Percentiles rank a stretch among this genome's conserved stretches.
Evolutionary conservation across 225 moss, liverwort and hornwort genomes (phyloP).

Genomic region (Anthoceros angustus): DNA sequence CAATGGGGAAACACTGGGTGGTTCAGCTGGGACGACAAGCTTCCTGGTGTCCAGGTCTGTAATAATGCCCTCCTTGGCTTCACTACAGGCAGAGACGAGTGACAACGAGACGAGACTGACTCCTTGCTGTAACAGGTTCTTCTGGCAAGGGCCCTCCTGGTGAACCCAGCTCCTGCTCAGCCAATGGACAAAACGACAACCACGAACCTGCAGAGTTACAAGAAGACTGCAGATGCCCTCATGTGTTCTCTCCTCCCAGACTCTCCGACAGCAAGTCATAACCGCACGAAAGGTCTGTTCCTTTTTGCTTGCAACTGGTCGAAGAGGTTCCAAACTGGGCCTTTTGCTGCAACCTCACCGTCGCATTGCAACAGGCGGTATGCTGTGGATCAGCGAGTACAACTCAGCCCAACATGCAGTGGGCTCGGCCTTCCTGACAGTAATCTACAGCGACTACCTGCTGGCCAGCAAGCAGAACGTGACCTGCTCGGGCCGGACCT

Average conservation of each 20-base stretch:
- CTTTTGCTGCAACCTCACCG: not conserved
- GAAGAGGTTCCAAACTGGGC: not conserved
- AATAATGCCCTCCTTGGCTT: too few relatives aligned
- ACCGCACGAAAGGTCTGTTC: slow-evolving; percentile 46
- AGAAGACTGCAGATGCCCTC: slow-evolving; percentile 62
- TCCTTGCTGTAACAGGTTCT: slow-evolving; percentile 25
- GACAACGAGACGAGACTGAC: not conserved
- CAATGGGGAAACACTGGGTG: slow-evolving; percentile 28
- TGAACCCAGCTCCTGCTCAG: slow-evolving; percentile 41
- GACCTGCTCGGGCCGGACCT: slow-evolving; percentile 45
- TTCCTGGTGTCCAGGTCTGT: slow-evolving; percentile 38
- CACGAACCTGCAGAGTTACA: slow-evolving; percentile 40
- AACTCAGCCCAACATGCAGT: slow-evolving; percentile 51
- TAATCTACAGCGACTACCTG: slow-evolving; percentile 79
- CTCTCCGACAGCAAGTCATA: slow-evolving; percentile 47
- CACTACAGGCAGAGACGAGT: not conserved
- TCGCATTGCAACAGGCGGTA: slow-evolving; percentile 40
- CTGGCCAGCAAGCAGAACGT: slow-evolving; percentile 26
- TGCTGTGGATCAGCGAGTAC: slow-evolving; percentile 59
- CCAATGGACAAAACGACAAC: slow-evolving; percentile 33
- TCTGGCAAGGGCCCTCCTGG: slow-evolving; percentile 49
- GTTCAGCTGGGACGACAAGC: slow-evolving; percentile 75
- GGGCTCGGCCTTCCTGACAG: slow-evolving; percentile 63
- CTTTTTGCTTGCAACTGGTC: not conserved
- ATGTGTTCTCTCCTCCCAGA: slow-evolving; percentile 75